Base-by-base conservation (phyloP, 345 rosid species). In the Eucalyptus pauciflora region DNA sequence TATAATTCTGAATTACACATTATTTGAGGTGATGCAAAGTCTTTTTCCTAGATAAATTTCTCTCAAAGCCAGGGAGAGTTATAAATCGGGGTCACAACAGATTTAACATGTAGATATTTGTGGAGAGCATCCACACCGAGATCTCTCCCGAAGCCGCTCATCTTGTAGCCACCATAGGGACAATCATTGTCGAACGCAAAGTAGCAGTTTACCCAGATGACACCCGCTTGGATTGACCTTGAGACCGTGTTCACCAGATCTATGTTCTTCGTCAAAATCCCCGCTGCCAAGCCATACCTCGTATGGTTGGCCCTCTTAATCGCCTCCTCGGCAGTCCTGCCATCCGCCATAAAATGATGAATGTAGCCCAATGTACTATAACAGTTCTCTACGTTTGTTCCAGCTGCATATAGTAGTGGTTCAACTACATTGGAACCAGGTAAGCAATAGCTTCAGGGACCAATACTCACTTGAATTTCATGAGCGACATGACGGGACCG, bases 281-380 rank as follows among this genome's bases (percentile, higher is more conserved):
- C 99, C 5, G 98, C 98, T 54, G 98, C 99, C 4, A 97, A 90
- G 4, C 99, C 99, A 24, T 95, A 97, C 43, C 81, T 92, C 4
- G 98, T 95, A 18, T 90, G 88, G 91, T 96, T 97, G n/a, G 98
- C 99, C 2, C 86, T 88, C 91, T 90, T 89, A 20, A 95, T 96
- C 10, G 89, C 98, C 87, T 97, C 99, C 4, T 94, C 96, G 5
- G 94, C 48, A 1, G 96, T 96, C 93, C 99, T 97, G 91, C 76
- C 89, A 90, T 86, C 7, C 20, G 13, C 29, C 87, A 18, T 41
- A 11, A 20, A 86, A 50, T 17, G 58, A 49, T 29, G 43, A 45
- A 56, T 31, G 41, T 6, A 4, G 45, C 45, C 37, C 24, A 69
- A 41, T 50, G 11, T 56, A 50, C n/a, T 37, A 9, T 18, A 20